These are phyloP conservation scores for Miscanthus lutarioriparius DNA, from an alignment of 176 grass and related monocot species.

Conservation along the genomic window DNA sequence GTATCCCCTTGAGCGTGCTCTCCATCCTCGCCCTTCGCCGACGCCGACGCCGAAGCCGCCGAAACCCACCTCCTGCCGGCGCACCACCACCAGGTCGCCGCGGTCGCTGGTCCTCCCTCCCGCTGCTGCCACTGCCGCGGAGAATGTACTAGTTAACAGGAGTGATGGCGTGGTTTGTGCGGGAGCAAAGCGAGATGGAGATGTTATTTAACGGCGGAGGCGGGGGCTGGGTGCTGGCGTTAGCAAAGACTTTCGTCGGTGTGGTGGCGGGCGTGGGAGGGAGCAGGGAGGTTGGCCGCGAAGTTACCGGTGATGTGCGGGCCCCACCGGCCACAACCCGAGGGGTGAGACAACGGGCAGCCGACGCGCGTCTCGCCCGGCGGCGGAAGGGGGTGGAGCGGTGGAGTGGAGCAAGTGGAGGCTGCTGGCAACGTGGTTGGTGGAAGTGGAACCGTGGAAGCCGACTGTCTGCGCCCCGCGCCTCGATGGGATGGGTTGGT, in stretches of 20 bases:
- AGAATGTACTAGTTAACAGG: slow-evolving; percentile 11
- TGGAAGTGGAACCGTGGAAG: neutral
- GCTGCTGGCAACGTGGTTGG: slow-evolving; percentile 19
- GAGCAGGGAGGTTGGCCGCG: slow-evolving; percentile 20
- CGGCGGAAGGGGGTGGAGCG: neutral
- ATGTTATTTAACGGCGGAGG: slow-evolving; percentile 13
- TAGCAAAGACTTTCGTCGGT: neutral
- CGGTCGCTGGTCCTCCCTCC: neutral
- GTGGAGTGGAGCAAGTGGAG: neutral
- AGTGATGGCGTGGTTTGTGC: slow-evolving; percentile 20
- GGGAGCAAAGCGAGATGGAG: neutral
- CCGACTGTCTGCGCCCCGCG: neutral
- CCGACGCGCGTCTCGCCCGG: slow-evolving; percentile 20
- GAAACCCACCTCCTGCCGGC: slow-evolving; percentile 1
- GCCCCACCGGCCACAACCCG: neutral
- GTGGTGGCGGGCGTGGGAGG: neutral
- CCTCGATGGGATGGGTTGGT: neutral
- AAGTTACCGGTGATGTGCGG: slow-evolving; percentile 36
- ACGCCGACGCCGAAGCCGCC: neutral
- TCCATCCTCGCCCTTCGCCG: slow-evolving; percentile 46
- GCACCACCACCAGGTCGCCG: slow-evolving; percentile 11
- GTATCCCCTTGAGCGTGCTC: slow-evolving; percentile 73
- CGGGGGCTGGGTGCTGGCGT: neutral
- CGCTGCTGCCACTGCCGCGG: slow-evolving; percentile 4
- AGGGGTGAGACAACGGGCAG: slow-evolving; percentile 26